Evolutionary conservation across 2,329 filamentous ascomycete genomes (phyloP).

Genomic region (Ciborinia camelliae): DNA sequence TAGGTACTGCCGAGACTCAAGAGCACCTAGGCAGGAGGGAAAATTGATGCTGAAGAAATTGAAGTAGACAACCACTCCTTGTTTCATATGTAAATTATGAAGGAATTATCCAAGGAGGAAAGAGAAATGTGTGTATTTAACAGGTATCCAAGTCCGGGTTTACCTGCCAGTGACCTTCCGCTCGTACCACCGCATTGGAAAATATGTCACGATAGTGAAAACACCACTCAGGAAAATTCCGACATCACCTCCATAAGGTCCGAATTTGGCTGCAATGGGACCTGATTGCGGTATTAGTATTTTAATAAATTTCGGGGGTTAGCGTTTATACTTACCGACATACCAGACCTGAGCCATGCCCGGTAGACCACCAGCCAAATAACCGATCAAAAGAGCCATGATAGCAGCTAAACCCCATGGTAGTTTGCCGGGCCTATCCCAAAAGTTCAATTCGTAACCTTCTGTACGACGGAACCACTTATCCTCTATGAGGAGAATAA

Average conservation of each 20-base stretch:
- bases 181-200: constrained; percentile 33
- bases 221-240: constrained; percentile 32
- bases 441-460: constrained; percentile 34
- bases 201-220: constrained; percentile 33
- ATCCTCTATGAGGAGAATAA: constrained; percentile 35
- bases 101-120: background rate
- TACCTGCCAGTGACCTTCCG: constrained; percentile 31
- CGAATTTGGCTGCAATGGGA: constrained; percentile 34
- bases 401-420: constrained; percentile 36
- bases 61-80: background rate
- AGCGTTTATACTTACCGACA: constrained; percentile 27
- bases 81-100: background rate
- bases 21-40: background rate
- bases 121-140: background rate
- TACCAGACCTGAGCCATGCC: constrained; percentile 37
- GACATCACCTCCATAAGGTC: constrained; percentile 34
- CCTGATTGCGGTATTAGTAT: constrained; percentile 20
- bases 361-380: constrained; percentile 34
- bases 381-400: constrained; percentile 31
- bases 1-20: background rate
- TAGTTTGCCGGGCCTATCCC: constrained; percentile 32
- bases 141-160: background rate
- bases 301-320: background rate
- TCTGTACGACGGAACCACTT: constrained; percentile 29
- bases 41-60: background rate